phyloP scores from a whole-genome alignment of 495 filamentous ascomycete species.

The Rhypophila decipiens region DNA sequence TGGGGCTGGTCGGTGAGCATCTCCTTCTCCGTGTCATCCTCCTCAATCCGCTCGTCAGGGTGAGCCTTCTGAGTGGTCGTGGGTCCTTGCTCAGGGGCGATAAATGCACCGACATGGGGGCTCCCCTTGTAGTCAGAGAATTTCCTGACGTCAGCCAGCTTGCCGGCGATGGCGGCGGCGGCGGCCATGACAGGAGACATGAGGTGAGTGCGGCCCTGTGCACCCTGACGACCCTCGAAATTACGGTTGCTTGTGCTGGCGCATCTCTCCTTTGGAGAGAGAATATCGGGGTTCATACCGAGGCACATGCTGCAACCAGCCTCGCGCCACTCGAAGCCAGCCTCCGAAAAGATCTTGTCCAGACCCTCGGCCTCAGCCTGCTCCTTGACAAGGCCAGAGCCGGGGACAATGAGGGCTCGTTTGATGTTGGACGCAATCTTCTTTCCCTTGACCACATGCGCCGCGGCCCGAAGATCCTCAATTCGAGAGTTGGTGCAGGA shows the following conservation, averaged over 20 bases:
- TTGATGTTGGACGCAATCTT: conserved; percentile 83
- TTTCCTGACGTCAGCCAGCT: conserved; percentile 84
- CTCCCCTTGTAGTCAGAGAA: conserved; percentile 55
- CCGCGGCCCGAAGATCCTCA: conserved; percentile 88
- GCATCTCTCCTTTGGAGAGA: conserved; percentile 89
- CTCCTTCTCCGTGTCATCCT: conserved; percentile 68
- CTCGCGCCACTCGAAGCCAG: conserved; percentile 97
- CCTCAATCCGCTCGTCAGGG: conserved; percentile 61
- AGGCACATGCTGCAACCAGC: conserved; percentile 98
- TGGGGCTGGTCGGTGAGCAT: conserved; percentile 70
- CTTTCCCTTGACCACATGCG: conserved; percentile 75
- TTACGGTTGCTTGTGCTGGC: conserved; percentile 96
- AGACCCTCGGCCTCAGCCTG: conserved; percentile 89
- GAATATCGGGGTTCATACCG: conserved; percentile 98
- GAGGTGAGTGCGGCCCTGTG: conserved; percentile 85
- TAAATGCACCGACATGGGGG: conserved; percentile 31
- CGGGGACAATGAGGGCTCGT: conserved; percentile 92
- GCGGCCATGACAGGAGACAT: conserved; percentile 98
- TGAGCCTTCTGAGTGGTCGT: conserved; percentile 43
- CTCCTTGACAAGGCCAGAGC: conserved; percentile 89
- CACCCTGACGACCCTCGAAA: conserved; percentile 95
- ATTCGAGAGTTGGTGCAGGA: conserved; percentile 97
- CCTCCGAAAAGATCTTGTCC: conserved; percentile 83
- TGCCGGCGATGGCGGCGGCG: conserved; percentile 81
- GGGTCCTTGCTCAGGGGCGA: conserved; percentile 12